Evolutionary conservation across 495 filamentous ascomycete genomes (phyloP), one percentile per base, ranked within the genome.

Genomic region (Filosporella fistucella): DNA sequence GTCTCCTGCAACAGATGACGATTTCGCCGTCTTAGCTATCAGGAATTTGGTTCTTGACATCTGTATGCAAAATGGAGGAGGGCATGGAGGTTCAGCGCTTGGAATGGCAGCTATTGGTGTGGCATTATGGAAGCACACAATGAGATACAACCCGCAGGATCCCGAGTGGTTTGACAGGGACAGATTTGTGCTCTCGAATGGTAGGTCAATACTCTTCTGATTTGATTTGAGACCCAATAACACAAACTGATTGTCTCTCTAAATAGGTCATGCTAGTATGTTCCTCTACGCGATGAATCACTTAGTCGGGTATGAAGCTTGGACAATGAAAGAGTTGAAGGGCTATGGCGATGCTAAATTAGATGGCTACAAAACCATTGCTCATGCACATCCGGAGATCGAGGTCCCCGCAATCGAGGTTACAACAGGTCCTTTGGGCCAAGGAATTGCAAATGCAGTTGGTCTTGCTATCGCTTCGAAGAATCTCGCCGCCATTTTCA

Each of bases 321-420:
- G n/a, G 41, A 58, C 58, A 35, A 80, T 79, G 77, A 76, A 82
- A 14, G 74, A 84, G 55, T 63, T 82, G 23, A 72, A 75, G 39
- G 72, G 72, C 12, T 82, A 82, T 54, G 72, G 78, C 56, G 78
- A n/a, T n/a, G n/a, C n/a, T 71, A 2, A 67, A 70, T 16, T 62
- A 74, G 14, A 61, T 60, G 2, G 74, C 79, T 51, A n/a, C 64
- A 71, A 10, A 53, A 79, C 1, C n/a, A n/a, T n/a, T n/a, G 78
- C 72, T 42, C 80, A 73, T 26, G 80, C 73, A 1, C 79, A 84
- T 49, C 80, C 79, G 0, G 79, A 84, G 52, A 80, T 81, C 34
- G n/a, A n/a, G n/a, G 79, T 82, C 47, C 68, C 74, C 13, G 80
- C 76, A 6, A 72, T 84, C 42, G 80, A 82, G 58, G 76, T 84